phyloP scores from a whole-genome alignment of 176 grass and related monocot species.

The Carex pumila region DNA sequence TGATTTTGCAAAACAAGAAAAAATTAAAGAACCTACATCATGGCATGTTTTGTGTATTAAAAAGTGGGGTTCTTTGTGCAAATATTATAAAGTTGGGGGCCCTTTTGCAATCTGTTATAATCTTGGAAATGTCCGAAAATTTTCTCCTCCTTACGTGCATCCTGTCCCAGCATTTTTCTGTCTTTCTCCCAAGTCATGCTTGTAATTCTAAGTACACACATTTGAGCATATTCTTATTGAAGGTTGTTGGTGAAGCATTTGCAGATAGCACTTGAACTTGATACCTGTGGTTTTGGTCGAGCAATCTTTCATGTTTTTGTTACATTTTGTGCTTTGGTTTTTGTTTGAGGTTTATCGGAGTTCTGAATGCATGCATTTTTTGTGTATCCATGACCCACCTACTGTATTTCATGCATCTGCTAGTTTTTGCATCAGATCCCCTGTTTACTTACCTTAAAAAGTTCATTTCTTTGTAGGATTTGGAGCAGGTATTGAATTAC shows the following conservation, averaged over 20 bases:
- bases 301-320: not conserved
- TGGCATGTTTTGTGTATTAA: not conserved
- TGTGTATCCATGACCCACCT: too few relatives aligned
- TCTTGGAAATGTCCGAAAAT: not conserved
- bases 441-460: not conserved
- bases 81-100: not conserved
- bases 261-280: not conserved
- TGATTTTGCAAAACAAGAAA: not conserved
- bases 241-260: not conserved
- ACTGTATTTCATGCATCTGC: not conserved
- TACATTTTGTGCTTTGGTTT: not conserved
- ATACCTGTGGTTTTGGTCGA: not conserved
- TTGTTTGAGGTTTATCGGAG: not conserved
- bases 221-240: not conserved
- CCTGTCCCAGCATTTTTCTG: not conserved
- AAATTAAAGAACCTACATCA: not conserved
- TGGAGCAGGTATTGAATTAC: constrained; percentile 88
- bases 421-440: not conserved
- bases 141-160: not conserved
- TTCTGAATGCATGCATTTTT: too few relatives aligned
- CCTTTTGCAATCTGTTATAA: not conserved
- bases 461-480: constrained; percentile 31
- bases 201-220: not conserved
- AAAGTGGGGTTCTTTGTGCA: not conserved
- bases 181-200: too few relatives aligned